Conservation (phyloP, 306 rosid genomes). For the Quercus aquifolioides region DNA sequence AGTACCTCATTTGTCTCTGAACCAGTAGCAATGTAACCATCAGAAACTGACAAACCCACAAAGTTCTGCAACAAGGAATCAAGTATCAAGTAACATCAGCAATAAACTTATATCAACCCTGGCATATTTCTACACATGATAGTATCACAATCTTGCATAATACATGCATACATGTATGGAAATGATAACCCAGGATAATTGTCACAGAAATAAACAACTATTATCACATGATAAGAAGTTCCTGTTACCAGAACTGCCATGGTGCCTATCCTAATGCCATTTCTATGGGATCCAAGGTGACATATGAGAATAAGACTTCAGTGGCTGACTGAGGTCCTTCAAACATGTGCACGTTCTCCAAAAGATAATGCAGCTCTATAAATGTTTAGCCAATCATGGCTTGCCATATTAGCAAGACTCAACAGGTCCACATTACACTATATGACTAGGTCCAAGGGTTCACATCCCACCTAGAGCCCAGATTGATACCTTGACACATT, state of each 20-base stretch:
- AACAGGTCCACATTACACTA: background rate
- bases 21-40: constrained; percentile 97
- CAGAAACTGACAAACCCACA: constrained; percentile 87
- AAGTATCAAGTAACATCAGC: constrained; percentile 17
- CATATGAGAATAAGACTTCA: background rate
- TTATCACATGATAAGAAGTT: background rate
- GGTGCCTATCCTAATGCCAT: background rate
- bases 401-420: background rate
- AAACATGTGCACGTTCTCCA: background rate
- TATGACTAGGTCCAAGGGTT: background rate
- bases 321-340: background rate
- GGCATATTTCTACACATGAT: background rate
- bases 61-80: constrained; percentile 69
- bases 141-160: background rate
- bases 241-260: background rate
- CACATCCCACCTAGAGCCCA: background rate
- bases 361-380: background rate
- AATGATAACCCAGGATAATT: background rate
- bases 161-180: background rate
- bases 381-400: background rate
- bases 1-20: constrained; percentile 97
- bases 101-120: background rate
- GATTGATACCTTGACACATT: background rate
- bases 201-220: background rate
- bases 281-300: background rate